Evolutionary conservation across 441 rosid genomes (phyloP).

Genomic region (Populus hybrid): DNA sequence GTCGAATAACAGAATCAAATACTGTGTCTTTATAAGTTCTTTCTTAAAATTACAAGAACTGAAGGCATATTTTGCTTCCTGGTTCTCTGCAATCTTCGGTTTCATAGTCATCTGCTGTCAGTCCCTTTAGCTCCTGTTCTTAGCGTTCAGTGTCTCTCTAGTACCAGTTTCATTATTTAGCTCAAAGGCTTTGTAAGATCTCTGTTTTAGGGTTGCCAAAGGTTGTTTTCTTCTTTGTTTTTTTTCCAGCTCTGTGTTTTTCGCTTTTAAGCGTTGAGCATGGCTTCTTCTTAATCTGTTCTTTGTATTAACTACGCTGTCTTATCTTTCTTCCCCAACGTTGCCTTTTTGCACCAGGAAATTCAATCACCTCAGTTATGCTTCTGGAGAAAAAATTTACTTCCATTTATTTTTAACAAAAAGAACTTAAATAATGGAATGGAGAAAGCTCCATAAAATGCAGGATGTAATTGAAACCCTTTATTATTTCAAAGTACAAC

Average conservation of each 20-base stretch:
- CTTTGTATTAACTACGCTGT: not conserved
- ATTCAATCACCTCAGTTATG: not conserved
- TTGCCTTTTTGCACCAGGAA: not conserved
- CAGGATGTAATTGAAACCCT: not conserved
- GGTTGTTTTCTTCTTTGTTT: not conserved
- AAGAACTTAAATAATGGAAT: not conserved
- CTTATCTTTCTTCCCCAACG: not conserved
- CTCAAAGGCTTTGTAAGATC: not conserved
- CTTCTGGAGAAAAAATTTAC: not conserved
- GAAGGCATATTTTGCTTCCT: too few species aligned
- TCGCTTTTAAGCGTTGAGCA: too few species aligned
- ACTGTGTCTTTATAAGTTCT: too few species aligned
- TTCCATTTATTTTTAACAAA: not conserved
- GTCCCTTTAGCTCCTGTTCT: not conserved
- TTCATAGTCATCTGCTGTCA: not conserved
- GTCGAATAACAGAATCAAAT: too few species aligned
- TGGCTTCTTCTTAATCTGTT: too few species aligned
- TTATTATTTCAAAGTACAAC: not conserved
- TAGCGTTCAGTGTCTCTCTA: too few species aligned
- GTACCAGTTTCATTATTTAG: too few species aligned
- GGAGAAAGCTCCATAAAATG: not conserved
- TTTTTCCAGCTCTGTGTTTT: not conserved
- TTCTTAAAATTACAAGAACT: too few species aligned
- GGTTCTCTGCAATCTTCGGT: too few species aligned
- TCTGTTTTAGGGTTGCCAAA: not conserved